Conservation (phyloP, 768 basidiomycete species). For the Rhizopogon sp. region DNA sequence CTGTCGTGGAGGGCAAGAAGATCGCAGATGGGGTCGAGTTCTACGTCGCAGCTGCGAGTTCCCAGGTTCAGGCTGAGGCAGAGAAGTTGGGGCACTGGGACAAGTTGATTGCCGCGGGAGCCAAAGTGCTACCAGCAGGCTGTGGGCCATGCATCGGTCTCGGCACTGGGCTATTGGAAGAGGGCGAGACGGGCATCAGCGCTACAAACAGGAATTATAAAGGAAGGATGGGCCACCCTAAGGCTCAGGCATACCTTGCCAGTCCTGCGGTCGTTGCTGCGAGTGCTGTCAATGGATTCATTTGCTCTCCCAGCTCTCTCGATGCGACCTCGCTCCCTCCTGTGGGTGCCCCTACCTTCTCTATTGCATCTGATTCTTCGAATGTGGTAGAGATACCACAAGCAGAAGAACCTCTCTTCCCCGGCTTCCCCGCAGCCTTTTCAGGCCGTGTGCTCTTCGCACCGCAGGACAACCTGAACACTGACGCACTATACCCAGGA, state of each 20-base stretch:
- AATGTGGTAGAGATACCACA: conserved; percentile 19
- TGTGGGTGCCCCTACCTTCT: conserved; percentile 51
- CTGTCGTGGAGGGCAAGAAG: conserved; percentile 76
- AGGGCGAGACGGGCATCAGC: conserved; percentile 94
- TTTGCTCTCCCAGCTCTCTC: conserved; percentile 74
- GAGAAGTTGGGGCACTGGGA: conserved; percentile 88
- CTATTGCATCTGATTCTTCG: conserved; percentile 33
- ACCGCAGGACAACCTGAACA: conserved; percentile 97
- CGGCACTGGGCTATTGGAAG: conserved; percentile 87
- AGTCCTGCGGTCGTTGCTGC: conserved; percentile 97
- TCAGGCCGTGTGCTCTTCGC: conserved; percentile 84
- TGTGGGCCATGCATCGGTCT: conserved; percentile 99
- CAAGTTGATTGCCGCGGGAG: conserved; percentile 78
- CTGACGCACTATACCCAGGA: conserved; percentile 97
- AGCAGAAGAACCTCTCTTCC: conserved; percentile 59
- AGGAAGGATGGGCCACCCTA: conserved; percentile 96
- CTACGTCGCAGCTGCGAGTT: conserved; percentile 95
- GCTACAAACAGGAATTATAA: conserved; percentile 99
- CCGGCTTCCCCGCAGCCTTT: conserved; percentile 82
- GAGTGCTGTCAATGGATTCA: conserved; percentile 88
- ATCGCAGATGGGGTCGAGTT: conserved; percentile 92
- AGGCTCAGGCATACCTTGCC: conserved; percentile 92
- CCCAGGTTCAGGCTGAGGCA: conserved; percentile 85
- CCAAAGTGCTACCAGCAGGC: conserved; percentile 89
- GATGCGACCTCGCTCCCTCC: conserved; percentile 49